A percentile compares a stretch with the other conserved stretches of the same genome.
phyloP scores from a whole-genome alignment of 2,329 filamentous ascomycete genomes.

The Orbilia quercus region DNA sequence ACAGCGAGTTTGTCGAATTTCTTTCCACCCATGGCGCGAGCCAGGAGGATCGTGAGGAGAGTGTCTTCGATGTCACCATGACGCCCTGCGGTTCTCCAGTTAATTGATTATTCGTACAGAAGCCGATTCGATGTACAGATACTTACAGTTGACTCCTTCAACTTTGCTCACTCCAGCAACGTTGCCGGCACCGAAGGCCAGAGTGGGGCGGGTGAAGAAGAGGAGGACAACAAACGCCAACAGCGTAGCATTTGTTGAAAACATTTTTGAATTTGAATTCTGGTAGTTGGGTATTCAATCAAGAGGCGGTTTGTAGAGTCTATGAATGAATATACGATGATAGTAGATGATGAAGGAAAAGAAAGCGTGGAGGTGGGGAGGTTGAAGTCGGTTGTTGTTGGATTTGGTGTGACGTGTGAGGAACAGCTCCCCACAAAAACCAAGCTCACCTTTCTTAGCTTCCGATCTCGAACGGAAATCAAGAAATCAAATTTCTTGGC shows the following conservation, averaged over 20 bases:
- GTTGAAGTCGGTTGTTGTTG: neutral
- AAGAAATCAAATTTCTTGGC: neutral
- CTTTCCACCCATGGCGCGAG: slow-evolving; percentile 73
- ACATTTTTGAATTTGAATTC: slow-evolving; percentile 29
- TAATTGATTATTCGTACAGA: slow-evolving; percentile 25
- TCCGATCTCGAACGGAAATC: too few species aligned
- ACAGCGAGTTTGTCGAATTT: slow-evolving; percentile 90
- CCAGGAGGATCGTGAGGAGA: slow-evolving; percentile 76
- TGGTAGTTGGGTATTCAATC: neutral
- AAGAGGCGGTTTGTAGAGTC: too few species aligned
- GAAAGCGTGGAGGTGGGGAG: neutral
- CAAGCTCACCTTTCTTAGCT: too few species aligned
- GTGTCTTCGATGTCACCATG: slow-evolving; percentile 95
- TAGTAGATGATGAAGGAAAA: neutral
- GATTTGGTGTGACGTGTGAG: neutral
- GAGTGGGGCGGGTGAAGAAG: slow-evolving; percentile 73
- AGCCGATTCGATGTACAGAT: slow-evolving; percentile 2
- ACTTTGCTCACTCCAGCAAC: slow-evolving; percentile 83
- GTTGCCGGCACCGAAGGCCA: slow-evolving; percentile 88
- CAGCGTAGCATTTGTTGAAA: slow-evolving; percentile 60
- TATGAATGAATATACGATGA: too few species aligned
- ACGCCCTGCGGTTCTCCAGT: slow-evolving; percentile 66
- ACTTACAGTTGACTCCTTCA: slow-evolving; percentile 82
- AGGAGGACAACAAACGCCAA: slow-evolving; percentile 73
- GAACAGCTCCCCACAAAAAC: neutral